Percentiles rank a stretch among this genome's conserved stretches.
Evolutionary conservation across 2,329 filamentous ascomycete species (phyloP).

Genomic region (Fusarium sp.): DNA sequence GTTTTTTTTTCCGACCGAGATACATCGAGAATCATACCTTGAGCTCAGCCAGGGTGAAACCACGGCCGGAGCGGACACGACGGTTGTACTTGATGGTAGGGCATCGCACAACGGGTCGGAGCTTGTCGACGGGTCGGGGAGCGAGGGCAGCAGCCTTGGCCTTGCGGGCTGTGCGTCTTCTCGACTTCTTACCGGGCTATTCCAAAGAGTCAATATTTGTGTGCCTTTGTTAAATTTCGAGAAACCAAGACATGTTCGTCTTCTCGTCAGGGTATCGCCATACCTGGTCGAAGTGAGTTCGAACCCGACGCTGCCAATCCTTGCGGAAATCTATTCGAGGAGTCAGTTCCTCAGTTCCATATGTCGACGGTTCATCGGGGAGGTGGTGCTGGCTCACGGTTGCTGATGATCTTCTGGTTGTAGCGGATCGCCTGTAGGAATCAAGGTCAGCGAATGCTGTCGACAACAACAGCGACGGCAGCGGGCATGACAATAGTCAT

Average conservation of each 20-base stretch:
- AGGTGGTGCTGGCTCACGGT: constrained; percentile 74
- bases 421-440: constrained; percentile 90
- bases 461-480: constrained; percentile 24
- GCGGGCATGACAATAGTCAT: constrained; percentile 36
- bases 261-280: constrained; percentile 50
- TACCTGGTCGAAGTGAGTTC: constrained; percentile 99
- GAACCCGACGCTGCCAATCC: constrained; percentile 99
- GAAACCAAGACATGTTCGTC: constrained; percentile 33
- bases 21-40: constrained; percentile 77
- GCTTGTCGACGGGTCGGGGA: constrained; percentile 96
- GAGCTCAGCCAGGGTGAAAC: constrained; percentile 96
- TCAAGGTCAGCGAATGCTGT: constrained; percentile 50
- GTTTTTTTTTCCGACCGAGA: constrained; percentile 2
- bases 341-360: constrained; percentile 57
- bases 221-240: constrained; percentile 32
- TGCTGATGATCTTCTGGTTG: constrained; percentile 98
- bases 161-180: constrained; percentile 90
- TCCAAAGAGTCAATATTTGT: constrained; percentile 54
- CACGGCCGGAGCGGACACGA: constrained; percentile 93
- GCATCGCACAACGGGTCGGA: constrained; percentile 97
- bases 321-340: constrained; percentile 88
- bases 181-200: constrained; percentile 95
- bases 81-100: constrained; percentile 99
- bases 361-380: constrained; percentile 45
- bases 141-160: constrained; percentile 96